Evolutionary conservation across 768 basidiomycete species (phyloP).

Genomic region (Sistotremastrum suecicum): DNA sequence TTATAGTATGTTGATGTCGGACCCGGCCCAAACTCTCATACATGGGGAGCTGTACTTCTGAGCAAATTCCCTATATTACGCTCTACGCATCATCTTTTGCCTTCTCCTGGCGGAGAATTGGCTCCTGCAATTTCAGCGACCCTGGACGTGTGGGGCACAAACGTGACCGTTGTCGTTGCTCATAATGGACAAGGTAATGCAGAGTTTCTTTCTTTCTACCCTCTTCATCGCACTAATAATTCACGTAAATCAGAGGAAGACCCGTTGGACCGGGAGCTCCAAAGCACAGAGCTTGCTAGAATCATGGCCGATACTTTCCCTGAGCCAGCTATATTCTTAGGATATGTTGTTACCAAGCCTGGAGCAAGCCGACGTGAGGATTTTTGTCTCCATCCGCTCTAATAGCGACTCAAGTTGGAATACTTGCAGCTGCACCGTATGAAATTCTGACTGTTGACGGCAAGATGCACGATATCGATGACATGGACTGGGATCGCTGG

Average conservation of each 20-base stretch:
- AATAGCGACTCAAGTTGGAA: constrained; percentile 3
- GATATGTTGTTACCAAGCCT: constrained; percentile 67
- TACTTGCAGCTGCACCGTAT: constrained; percentile 51
- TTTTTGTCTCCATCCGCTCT: not conserved
- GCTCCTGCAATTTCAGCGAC: constrained; percentile 84
- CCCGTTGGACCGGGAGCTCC: constrained; percentile 74
- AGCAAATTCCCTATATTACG: constrained; percentile 88
- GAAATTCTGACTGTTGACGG: constrained; percentile 68
- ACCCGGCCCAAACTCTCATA: constrained; percentile 77
- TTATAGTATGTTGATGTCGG: constrained; percentile 74
- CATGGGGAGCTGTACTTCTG: constrained; percentile 75
- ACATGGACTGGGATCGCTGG: constrained; percentile 60
- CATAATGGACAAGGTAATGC: constrained; percentile 79
- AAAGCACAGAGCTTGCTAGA: constrained; percentile 65
- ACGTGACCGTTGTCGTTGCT: constrained; percentile 70
- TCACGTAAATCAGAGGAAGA: constrained; percentile 53
- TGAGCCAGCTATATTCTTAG: constrained; percentile 64
- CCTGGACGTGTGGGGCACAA: constrained; percentile 63
- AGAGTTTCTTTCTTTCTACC: not conserved
- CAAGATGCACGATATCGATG: constrained; percentile 64
- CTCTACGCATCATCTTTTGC: constrained; percentile 74
- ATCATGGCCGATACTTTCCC: constrained; percentile 63
- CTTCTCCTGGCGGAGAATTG: constrained; percentile 75
- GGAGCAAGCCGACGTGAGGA: constrained; percentile 47
- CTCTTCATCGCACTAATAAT: not conserved